These are phyloP conservation scores for Jaenimonas drosophilae DNA, from an alignment of 208 protist genomes.

Conservation along the genomic window DNA sequence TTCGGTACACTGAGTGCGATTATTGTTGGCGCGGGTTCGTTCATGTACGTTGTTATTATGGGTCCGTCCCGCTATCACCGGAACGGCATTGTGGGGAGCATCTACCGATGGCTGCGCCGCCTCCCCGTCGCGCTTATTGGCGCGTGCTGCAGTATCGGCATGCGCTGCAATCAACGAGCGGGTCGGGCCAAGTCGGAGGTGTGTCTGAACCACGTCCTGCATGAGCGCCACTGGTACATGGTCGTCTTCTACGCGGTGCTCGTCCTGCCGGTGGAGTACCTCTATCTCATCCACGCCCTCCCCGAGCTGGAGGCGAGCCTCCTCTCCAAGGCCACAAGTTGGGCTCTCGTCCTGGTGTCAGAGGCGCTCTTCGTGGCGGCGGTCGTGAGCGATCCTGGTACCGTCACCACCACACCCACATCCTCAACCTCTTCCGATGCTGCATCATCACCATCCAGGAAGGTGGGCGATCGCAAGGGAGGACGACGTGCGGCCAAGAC, in stretches of 20 bases:
- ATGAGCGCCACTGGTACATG: conserved; percentile 73
- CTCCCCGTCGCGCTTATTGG: conserved; percentile 26
- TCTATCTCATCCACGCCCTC: conserved; percentile 63
- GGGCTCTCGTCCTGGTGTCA: conserved; percentile 38
- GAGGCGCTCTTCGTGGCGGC: conserved; percentile 58
- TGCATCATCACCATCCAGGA: not conserved
- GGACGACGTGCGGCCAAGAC: not conserved
- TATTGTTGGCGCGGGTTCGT: conserved; percentile 23
- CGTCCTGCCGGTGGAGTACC: conserved; percentile 68
- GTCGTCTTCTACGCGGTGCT: conserved; percentile 79
- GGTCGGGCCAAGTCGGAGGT: conserved; percentile 21
- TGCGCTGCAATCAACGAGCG: conserved; percentile 29
- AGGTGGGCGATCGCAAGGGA: too few relatives aligned
- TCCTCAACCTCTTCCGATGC: not conserved
- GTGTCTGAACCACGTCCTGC: conserved; percentile 23
- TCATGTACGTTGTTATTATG: conserved; percentile 88
- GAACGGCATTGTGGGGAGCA: conserved; percentile 64
- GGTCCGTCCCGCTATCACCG: conserved; percentile 81
- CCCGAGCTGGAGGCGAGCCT: conserved; percentile 31
- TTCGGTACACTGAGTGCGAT: conserved; percentile 23
- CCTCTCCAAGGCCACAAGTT: conserved; percentile 47
- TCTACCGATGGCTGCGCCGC: conserved; percentile 23
- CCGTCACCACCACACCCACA: conserved; percentile 30
- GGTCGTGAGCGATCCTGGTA: conserved; percentile 73
- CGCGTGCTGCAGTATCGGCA: conserved; percentile 35